Conservation (phyloP, 1,284 basidiomycete species). For the Cutaneotrichosporon curvatum region DNA sequence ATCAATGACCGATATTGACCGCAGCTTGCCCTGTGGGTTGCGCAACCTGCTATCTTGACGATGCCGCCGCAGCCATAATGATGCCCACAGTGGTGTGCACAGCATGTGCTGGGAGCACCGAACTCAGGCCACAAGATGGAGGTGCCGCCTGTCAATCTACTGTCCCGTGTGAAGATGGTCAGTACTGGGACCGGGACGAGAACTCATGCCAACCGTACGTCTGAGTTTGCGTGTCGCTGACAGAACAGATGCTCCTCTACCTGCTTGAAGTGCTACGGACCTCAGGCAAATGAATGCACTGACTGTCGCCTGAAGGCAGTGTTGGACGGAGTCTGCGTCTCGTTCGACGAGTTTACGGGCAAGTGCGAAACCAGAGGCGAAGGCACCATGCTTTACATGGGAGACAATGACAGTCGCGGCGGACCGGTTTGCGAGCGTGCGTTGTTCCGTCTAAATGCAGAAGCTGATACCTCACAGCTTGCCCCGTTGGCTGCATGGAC, state of each 20-base stretch:
- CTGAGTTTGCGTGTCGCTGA: constrained; percentile 16
- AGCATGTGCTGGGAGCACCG: constrained; percentile 29
- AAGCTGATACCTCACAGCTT: constrained; percentile 28
- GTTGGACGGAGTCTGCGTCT: constrained; percentile 41
- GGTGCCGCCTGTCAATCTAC: constrained; percentile 31
- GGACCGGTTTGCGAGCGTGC: constrained; percentile 45
- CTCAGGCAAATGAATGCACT: too few species aligned
- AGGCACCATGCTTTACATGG: constrained; percentile 30
- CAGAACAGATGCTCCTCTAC: too few species aligned
- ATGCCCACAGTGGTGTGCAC: constrained; percentile 20
- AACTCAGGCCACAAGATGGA: constrained; percentile 18
- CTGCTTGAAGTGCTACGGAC: too few species aligned
- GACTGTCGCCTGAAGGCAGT: constrained; percentile 27
- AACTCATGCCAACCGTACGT: constrained; percentile 33
- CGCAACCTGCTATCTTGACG: constrained; percentile 31
- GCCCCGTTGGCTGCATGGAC: constrained; percentile 41
- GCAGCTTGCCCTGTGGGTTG: constrained; percentile 46
- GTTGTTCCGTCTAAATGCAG: constrained; percentile 8
- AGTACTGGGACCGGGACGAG: constrained; percentile 32
- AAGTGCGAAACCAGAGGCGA: constrained; percentile 40
- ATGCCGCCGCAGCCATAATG: constrained; percentile 16
- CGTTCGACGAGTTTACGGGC: constrained; percentile 36
- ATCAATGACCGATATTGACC: neutral
- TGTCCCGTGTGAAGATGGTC: constrained; percentile 30
- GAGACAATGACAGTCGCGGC: constrained; percentile 42